Percentiles rank a stretch among this genome's conserved stretches.
phyloP scores from a whole-genome alignment of 495 filamentous ascomycete genomes.

The Echria macrotheca region DNA sequence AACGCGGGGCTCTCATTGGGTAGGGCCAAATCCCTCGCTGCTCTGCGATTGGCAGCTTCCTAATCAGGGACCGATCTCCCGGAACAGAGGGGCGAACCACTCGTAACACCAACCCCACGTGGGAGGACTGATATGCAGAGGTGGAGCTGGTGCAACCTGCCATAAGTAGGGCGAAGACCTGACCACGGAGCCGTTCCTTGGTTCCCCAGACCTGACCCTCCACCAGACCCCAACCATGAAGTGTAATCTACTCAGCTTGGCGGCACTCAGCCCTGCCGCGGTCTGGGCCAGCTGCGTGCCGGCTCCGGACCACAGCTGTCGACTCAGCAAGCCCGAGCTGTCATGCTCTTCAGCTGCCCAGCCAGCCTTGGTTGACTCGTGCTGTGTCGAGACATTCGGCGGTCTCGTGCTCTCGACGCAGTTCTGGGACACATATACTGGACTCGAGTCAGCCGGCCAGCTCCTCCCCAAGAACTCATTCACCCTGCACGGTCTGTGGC shows the following conservation, averaged over 20 bases:
- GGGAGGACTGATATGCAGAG: not conserved
- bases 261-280: too few relatives aligned
- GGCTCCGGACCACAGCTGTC: not conserved
- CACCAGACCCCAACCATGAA: too few relatives aligned
- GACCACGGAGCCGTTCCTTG: too few relatives aligned
- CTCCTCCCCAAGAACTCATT: slow-evolving; percentile 39
- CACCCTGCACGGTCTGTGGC: slow-evolving; percentile 51
- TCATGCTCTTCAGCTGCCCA: slow-evolving; percentile 43
- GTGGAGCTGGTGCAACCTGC: too few relatives aligned
- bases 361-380: slow-evolving; percentile 39
- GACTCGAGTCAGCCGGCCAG: slow-evolving; percentile 42
- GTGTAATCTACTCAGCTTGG: too few relatives aligned
- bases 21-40: too few relatives aligned
- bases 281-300: not conserved
- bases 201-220: too few relatives aligned
- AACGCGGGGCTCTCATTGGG: too few relatives aligned
- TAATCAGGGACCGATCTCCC: not conserved
- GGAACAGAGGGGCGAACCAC: not conserved
- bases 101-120: not conserved
- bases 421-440: slow-evolving; percentile 50
- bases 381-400: slow-evolving; percentile 48
- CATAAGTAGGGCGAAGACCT: too few relatives aligned
- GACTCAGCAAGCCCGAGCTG: slow-evolving; percentile 23
- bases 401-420: slow-evolving; percentile 47
- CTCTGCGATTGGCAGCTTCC: slow-evolving; percentile 6